Conservation (phyloP, 2,329 filamentous ascomycete species). For the Coniochaeta pulveracea region DNA sequence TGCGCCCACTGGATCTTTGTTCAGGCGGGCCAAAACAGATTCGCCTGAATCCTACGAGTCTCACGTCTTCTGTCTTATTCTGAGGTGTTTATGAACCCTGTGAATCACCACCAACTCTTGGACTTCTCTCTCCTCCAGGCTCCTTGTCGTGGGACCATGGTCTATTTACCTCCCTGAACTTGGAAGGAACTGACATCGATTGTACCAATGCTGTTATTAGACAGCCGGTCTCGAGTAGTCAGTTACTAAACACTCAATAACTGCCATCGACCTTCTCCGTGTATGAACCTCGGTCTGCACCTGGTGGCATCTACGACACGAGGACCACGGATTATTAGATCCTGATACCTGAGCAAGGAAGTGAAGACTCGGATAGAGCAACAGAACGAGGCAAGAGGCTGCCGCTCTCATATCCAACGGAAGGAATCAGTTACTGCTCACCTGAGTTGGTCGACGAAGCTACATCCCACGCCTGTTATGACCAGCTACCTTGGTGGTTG, state of each 20-base stretch:
- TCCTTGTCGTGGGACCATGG: conserved; percentile 4
- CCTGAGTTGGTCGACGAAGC: too few relatives aligned
- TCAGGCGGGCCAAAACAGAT: not conserved
- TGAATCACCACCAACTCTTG: not conserved
- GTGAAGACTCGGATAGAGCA: not conserved
- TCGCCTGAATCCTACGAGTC: too few relatives aligned
- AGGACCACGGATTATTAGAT: not conserved
- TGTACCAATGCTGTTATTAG: conserved; percentile 12
- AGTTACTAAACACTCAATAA: conserved; percentile 5
- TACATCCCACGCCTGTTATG: too few relatives aligned
- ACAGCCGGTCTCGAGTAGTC: conserved; percentile 9
- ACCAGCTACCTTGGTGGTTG: too few relatives aligned
- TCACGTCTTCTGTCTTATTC: conserved; percentile 1
- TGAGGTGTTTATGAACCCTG: not conserved
- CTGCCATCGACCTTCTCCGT: conserved; percentile 3
- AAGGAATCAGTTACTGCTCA: too few relatives aligned
- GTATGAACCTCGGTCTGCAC: not conserved
- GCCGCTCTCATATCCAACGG: too few relatives aligned
- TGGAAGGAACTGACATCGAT: conserved; percentile 7
- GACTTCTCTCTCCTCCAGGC: not conserved
- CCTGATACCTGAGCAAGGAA: not conserved
- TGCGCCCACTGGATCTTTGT: not conserved
- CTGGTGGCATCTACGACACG: not conserved
- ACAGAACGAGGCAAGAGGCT: not conserved
- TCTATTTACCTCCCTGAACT: conserved; percentile 7